These are phyloP conservation scores for Lonicera japonica DNA, from an alignment of 129 eudicot genomes.

Conservation along the genomic window DNA sequence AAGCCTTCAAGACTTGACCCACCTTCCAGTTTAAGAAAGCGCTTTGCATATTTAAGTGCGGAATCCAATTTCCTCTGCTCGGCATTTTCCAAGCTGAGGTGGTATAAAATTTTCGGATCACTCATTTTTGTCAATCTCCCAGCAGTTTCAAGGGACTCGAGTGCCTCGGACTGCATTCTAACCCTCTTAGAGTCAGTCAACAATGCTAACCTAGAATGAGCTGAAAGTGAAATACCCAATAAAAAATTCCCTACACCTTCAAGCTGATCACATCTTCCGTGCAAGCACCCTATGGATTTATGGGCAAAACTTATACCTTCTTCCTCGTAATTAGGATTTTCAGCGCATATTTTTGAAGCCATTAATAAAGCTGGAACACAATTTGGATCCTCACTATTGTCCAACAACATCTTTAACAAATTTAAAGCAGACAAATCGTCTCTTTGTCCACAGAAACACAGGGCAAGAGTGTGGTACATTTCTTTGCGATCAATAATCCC, in stretches of 20 bases:
- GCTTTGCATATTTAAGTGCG: slow-evolving; percentile 59
- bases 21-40: slow-evolving; percentile 53
- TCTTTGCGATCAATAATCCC: slow-evolving; percentile 56
- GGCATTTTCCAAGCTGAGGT: slow-evolving; percentile 64
- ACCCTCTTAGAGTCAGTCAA: slow-evolving; percentile 54
- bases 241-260: slow-evolving; percentile 52
- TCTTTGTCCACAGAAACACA: slow-evolving; percentile 66
- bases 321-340: slow-evolving; percentile 30
- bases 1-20: slow-evolving; percentile 56
- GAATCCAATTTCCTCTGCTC: slow-evolving; percentile 73
- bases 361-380: slow-evolving; percentile 48
- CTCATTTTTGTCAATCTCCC: slow-evolving; percentile 49
- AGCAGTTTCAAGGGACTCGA: slow-evolving; percentile 51
- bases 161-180: slow-evolving; percentile 47
- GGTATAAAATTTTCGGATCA: slow-evolving; percentile 42
- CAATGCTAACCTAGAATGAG: slow-evolving; percentile 24
- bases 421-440: slow-evolving; percentile 53
- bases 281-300: slow-evolving; percentile 39
- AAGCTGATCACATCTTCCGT: slow-evolving; percentile 42
- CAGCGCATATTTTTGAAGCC: slow-evolving; percentile 63
- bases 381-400: slow-evolving; percentile 38
- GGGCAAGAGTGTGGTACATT: slow-evolving; percentile 50
- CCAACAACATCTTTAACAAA: slow-evolving; percentile 48
- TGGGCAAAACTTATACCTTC: slow-evolving; percentile 58
- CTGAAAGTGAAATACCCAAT: slow-evolving; percentile 60